Conservation (phyloP, 2,329 filamentous ascomycete genomes). For the Ceratocystis diversiconidia region DNA sequence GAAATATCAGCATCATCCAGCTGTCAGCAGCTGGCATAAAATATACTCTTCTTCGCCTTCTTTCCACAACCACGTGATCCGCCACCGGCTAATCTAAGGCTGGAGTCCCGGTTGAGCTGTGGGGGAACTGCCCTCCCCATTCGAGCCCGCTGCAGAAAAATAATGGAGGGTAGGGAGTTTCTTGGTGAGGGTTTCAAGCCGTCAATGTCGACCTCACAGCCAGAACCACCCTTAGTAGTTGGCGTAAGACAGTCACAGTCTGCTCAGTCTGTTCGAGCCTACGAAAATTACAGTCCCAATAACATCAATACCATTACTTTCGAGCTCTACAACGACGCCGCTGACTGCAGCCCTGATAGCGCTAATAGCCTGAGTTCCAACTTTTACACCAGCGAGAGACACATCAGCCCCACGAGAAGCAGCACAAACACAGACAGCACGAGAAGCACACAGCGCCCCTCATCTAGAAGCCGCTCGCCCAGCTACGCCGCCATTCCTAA, state of each 20-base stretch:
- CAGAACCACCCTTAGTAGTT: conserved; percentile 9
- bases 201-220: conserved; percentile 18
- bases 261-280: conserved; percentile 8
- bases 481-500: conserved; percentile 11
- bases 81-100: conserved; percentile 18
- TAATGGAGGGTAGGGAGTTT: conserved; percentile 18
- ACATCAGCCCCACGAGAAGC: conserved; percentile 11
- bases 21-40: neutral
- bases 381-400: conserved; percentile 14
- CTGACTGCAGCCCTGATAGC: conserved; percentile 6
- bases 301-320: conserved; percentile 7
- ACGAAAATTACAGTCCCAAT: conserved; percentile 10
- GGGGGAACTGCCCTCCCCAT: conserved; percentile 17
- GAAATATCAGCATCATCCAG: neutral
- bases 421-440: too few species aligned
- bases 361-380: conserved; percentile 14
- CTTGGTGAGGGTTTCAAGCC: conserved; percentile 15
- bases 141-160: conserved; percentile 16
- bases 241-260: conserved; percentile 7
- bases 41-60: too few species aligned
- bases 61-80: conserved; percentile 12
- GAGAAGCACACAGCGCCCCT: neutral
- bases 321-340: conserved; percentile 5
- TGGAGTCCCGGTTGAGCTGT: conserved; percentile 17
- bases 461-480: conserved; percentile 16